phyloP scores from a whole-genome alignment of 2,329 filamentous ascomycete species.

The Hawksworthiomyces lignivorus region DNA sequence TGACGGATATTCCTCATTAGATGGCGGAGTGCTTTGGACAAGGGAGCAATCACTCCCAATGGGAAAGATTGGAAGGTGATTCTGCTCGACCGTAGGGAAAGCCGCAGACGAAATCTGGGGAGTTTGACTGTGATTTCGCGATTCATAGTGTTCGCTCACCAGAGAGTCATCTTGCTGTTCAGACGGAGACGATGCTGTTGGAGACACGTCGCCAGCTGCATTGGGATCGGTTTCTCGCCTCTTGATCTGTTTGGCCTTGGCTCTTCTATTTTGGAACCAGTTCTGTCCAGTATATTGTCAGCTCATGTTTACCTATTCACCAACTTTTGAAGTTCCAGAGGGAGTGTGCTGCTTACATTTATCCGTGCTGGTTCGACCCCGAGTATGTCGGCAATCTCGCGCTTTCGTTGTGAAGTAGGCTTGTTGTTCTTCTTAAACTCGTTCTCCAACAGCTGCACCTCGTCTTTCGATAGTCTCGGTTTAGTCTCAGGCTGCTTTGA shows the following conservation, averaged over 20 bases:
- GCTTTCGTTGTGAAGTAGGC: constrained; percentile 54
- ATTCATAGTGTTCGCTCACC: constrained; percentile 25
- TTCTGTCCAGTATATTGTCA: too few species aligned
- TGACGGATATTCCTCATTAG: constrained; percentile 17
- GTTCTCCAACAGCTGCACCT: constrained; percentile 50
- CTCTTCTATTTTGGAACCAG: constrained; percentile 61
- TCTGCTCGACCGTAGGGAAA: constrained; percentile 23
- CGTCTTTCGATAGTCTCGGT: constrained; percentile 48
- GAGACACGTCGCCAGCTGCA: constrained; percentile 29
- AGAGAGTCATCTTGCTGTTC: constrained; percentile 20
- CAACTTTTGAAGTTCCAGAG: too few species aligned
- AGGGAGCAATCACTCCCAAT: too few species aligned
- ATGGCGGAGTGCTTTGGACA: constrained; percentile 7
- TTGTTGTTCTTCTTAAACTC: constrained; percentile 59
- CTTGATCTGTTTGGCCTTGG: constrained; percentile 57
- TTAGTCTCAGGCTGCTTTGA: constrained; percentile 36
- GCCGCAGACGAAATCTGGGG: constrained; percentile 29
- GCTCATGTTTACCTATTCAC: too few species aligned
- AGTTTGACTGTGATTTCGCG: constrained; percentile 24
- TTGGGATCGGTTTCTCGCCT: constrained; percentile 41
- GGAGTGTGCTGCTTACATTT: constrained; percentile 40
- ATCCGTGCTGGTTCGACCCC: constrained; percentile 56
- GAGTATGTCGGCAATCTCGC: constrained; percentile 53
- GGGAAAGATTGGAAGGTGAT: neutral
- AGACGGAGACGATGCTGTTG: constrained; percentile 27